A percentile compares a stretch with the other conserved stretches of the same genome.
Conservation (phyloP, 768 basidiomycete species). For the Leucocoprinus birnbaumii region DNA sequence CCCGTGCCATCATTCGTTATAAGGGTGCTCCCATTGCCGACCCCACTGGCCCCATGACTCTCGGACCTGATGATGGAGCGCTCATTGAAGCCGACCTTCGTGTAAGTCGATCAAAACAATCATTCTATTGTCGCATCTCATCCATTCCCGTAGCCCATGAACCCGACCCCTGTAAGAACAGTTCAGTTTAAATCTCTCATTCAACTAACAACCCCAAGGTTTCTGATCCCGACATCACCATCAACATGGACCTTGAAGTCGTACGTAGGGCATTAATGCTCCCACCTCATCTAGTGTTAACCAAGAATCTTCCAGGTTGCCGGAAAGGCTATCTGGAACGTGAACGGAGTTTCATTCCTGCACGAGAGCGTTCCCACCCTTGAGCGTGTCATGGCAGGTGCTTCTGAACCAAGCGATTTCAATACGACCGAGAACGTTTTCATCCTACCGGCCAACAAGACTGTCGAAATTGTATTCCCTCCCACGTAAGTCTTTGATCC, state of each 20-base stretch:
- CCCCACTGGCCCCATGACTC: conserved; percentile 24
- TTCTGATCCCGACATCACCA: conserved; percentile 15
- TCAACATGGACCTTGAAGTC: conserved; percentile 29
- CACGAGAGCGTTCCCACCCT: conserved; percentile 22
- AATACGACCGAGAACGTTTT: conserved; percentile 24
- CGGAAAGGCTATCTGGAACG: conserved; percentile 22
- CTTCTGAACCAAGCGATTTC: conserved; percentile 17
- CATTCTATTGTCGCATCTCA: no score
- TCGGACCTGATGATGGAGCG: conserved; percentile 19
- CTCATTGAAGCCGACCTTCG: conserved; percentile 35
- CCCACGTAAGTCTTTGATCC: conserved; percentile 16
- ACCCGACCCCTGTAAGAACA: conserved; percentile 11
- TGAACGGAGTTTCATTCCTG: conserved; percentile 29
- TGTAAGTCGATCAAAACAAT: background rate
- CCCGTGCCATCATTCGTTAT: conserved; percentile 36
- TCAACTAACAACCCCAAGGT: background rate
- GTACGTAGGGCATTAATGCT: conserved; percentile 3
- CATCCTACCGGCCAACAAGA: conserved; percentile 21
- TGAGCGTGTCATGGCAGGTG: conserved; percentile 24
- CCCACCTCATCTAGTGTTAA: background rate
- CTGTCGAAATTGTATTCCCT: conserved; percentile 23
- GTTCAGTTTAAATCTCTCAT: no score
- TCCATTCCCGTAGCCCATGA: conserved; percentile 16
- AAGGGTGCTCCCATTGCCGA: conserved; percentile 29
- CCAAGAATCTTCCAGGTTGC: conserved; percentile 4